A percentile compares a stretch with the other conserved stretches of the same genome.
Evolutionary conservation across 495 filamentous ascomycete species (phyloP).

Genomic region (Penicillium psychrofluorescens): DNA sequence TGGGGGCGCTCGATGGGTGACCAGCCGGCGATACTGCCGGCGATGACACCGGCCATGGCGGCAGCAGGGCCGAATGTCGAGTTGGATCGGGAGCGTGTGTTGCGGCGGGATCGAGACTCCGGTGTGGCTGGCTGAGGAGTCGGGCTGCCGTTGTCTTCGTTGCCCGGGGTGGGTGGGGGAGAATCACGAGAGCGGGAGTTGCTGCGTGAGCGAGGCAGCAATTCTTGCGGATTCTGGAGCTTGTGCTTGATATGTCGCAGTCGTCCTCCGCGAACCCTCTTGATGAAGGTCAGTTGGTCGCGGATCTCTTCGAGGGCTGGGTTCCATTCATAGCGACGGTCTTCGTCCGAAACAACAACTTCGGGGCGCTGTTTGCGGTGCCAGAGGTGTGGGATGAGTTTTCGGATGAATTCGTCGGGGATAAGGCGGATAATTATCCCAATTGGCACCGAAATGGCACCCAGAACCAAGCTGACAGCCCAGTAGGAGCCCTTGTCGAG

Average conservation of each 20-base stretch:
- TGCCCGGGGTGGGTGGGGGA: slow-evolving; percentile 68
- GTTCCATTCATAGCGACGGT: slow-evolving; percentile 60
- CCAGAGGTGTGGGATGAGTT: slow-evolving; percentile 48
- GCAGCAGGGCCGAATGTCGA: slow-evolving; percentile 77
- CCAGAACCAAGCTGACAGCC: slow-evolving; percentile 67
- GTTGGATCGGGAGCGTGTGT: slow-evolving; percentile 76
- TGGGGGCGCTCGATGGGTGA: slow-evolving; percentile 66
- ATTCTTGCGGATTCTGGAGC: slow-evolving; percentile 69
- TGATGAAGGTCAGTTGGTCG: slow-evolving; percentile 72
- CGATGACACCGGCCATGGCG: slow-evolving; percentile 79
- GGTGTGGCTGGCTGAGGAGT: slow-evolving; percentile 55
- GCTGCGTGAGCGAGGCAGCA: slow-evolving; percentile 65
- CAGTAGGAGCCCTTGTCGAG: slow-evolving; percentile 59
- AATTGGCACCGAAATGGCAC: slow-evolving; percentile 62
- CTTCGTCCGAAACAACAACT: slow-evolving; percentile 64
- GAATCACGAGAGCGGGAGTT: slow-evolving; percentile 67
- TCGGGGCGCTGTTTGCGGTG: slow-evolving; percentile 40
- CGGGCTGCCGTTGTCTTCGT: slow-evolving; percentile 35
- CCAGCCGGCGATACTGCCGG: slow-evolving; percentile 81
- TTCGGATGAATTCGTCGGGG: slow-evolving; percentile 57
- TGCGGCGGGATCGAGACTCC: slow-evolving; percentile 63
- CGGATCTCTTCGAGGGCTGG: slow-evolving; percentile 59
- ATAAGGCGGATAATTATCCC: slow-evolving; percentile 67
- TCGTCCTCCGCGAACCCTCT: slow-evolving; percentile 71
- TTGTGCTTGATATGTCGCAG: slow-evolving; percentile 81